Percentiles rank a stretch among this genome's conserved stretches.
Conservation (phyloP, 2,329 filamentous ascomycete genomes). For the Aspergillus ustus region DNA sequence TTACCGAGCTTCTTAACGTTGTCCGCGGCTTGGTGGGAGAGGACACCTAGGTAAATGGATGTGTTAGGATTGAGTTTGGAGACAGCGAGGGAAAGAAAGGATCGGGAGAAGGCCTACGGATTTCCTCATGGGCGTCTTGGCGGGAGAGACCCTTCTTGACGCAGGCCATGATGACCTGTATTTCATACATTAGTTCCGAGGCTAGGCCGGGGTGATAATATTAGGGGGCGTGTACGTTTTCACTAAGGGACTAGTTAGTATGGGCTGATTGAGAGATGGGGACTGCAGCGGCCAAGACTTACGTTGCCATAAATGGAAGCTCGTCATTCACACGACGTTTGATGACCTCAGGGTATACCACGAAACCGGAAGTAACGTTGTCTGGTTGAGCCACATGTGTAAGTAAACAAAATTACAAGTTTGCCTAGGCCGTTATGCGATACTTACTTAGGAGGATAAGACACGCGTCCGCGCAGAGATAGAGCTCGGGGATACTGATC, state of each 20-base stretch:
- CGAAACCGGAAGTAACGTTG: slow-evolving; percentile 70
- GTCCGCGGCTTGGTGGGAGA: slow-evolving; percentile 74
- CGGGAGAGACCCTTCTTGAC: slow-evolving; percentile 71
- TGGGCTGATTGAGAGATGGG: neutral
- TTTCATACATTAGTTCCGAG: slow-evolving; percentile 39
- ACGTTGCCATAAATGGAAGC: slow-evolving; percentile 84
- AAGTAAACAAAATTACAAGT: neutral
- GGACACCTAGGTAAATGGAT: slow-evolving; percentile 53
- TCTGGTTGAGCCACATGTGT: slow-evolving; percentile 48
- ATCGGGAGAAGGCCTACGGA: slow-evolving; percentile 55
- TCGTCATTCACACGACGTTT: slow-evolving; percentile 70
- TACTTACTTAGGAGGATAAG: slow-evolving; percentile 43
- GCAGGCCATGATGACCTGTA: slow-evolving; percentile 75
- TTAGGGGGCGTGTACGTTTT: slow-evolving; percentile 33
- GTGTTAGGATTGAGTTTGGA: slow-evolving; percentile 12
- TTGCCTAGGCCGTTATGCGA: neutral
- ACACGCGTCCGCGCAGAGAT: slow-evolving; percentile 69
- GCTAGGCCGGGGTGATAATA: neutral
- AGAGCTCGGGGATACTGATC: slow-evolving; percentile 65
- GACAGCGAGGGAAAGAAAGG: neutral
- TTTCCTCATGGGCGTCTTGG: slow-evolving; percentile 85
- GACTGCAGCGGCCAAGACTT: slow-evolving; percentile 35
- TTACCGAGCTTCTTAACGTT: slow-evolving; percentile 75
- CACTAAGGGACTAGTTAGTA: slow-evolving; percentile 32
- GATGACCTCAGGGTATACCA: slow-evolving; percentile 80